Base-by-base conservation (phyloP, 73 alveolate species). In the Halteria grandinella region DNA sequence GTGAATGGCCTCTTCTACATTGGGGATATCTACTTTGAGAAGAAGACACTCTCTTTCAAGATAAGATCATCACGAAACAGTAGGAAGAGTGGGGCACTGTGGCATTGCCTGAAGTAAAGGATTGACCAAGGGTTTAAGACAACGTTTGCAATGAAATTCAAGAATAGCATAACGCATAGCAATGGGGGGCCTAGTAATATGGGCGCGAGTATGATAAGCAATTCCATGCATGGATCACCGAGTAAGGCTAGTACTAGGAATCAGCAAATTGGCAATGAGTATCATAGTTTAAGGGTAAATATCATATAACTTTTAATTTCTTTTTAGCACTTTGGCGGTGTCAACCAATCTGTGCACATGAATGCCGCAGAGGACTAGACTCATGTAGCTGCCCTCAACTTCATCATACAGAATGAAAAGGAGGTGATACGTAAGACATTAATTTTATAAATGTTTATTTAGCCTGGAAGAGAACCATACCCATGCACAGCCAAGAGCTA, bases 31-130 rank as follows among this genome's bases (percentile, higher is more conserved):
- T 28, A 32, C 29, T 7, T 36, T 1, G 63, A 54, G 12, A 75
- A 75, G 40, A 29, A 72, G 15, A 54, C 51, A 17, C 21, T 49
- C 17, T 51, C 74, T 11, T 62, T 40, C 44, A 54, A 55, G 21
- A 63, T 80, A 34, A 49, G 62, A 58, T 64, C 86, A 25, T 40
- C 71, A 11, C 55, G 73, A 28, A 55, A 71, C 21, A 59, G 86
- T 36, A 79, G 91, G 39, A 71, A 64, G 24, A 32, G 82, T 18
- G 94, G 94, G 18, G 88, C 94, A 0, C 66, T 86, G 24, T 86
- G 94, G 94, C 94, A 86, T 55, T 50, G 79, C 23, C 73, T 85
- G 15, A 86, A 86, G 33, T 76, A 86, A 53, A 81, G 69, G 23
- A 53, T 86, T 15, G 87, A 79, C 21, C 44, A 70, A 27, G 94